Base-by-base conservation (phyloP, 108 stramenopile species). In the Skeletonema potamos region DNA sequence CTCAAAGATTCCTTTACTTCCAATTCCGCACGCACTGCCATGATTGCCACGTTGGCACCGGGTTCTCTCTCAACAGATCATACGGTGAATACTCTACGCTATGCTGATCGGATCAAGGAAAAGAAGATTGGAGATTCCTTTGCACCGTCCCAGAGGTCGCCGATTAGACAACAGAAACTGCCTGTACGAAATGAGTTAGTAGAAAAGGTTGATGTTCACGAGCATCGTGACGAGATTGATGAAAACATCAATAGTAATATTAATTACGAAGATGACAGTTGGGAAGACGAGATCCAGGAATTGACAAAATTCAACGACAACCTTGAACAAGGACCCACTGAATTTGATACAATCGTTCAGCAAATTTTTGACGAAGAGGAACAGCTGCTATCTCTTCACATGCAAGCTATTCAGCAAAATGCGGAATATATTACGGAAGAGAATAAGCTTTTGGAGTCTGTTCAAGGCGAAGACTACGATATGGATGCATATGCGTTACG, bases 41-140 rank as follows among this genome's bases (percentile, higher is more conserved):
- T 99, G 98, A 98, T 99, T 82, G 97, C 97, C 6, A 97, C 93
- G 9, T 87, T 99, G 13, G 90, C 90, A 8, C 99, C 99, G 0
- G 95, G 87, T 6, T 93, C 95, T 0, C 91, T 90, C 0, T 82
- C 95, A 6, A 88, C 97, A 4, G 99, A 99, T 77, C 98, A 99
- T 72, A 98, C 98, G 4, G 55, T 98, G 30, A 99, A 99, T 72
- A 99, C 99, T 9, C 77, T 99, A 41, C 86, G 99, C 9, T 99
- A 98, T 70, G 98, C 97, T 0, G 97, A 97, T 79, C 80, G 97
- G 9, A 94, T 97, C 70, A 97, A 97, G 80, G 95, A 97, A 70
- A 89, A 96, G 79, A 78, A 82, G 41, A 27, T 62, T 62, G 39
- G 58, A 28, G 13, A 70, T 51, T 2, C 24, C 3, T 60, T 60